These are phyloP conservation scores for Xylaria sp. DNA, from an alignment of 2,329 filamentous ascomycete species.

Conservation along the genomic window DNA sequence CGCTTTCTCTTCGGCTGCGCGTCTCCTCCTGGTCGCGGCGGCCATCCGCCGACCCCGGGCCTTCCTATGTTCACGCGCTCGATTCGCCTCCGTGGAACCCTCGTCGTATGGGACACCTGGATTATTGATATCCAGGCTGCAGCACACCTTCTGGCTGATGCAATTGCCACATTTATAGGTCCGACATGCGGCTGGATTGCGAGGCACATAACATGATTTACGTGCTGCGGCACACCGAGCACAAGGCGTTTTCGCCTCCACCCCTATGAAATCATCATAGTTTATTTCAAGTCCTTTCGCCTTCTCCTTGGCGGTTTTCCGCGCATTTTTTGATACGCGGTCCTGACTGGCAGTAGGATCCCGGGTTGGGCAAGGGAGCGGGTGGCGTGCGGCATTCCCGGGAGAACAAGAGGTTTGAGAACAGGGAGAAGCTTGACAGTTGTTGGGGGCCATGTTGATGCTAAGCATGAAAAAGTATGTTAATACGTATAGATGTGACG, in stretches of 20 bases:
- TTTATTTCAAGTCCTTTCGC: background rate
- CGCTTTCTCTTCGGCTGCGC: no score
- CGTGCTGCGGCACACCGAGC: background rate
- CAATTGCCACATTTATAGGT: conserved; percentile 30
- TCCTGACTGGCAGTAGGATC: background rate
- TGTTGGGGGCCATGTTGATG: background rate
- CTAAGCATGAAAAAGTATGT: background rate
- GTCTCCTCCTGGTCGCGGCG: background rate
- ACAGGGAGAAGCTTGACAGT: background rate
- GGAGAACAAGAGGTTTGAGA: background rate
- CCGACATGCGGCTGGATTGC: conserved; percentile 18
- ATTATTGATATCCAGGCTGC: conserved; percentile 15
- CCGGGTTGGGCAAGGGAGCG: background rate
- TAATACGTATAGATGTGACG: background rate
- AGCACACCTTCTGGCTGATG: conserved; percentile 8
- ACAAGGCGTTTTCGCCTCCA: background rate
- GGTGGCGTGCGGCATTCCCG: background rate
- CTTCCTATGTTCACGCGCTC: background rate
- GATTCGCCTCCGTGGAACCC: background rate
- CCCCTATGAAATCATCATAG: background rate
- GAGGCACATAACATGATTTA: background rate
- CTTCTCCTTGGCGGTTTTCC: background rate
- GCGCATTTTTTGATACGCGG: background rate
- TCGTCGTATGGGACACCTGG: conserved; percentile 14
- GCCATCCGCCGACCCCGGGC: background rate